Evolutionary conservation across 2,329 filamentous ascomycete species (phyloP), one percentile per base, ranked within the genome.

Genomic region (Epichloe sylvatica): DNA sequence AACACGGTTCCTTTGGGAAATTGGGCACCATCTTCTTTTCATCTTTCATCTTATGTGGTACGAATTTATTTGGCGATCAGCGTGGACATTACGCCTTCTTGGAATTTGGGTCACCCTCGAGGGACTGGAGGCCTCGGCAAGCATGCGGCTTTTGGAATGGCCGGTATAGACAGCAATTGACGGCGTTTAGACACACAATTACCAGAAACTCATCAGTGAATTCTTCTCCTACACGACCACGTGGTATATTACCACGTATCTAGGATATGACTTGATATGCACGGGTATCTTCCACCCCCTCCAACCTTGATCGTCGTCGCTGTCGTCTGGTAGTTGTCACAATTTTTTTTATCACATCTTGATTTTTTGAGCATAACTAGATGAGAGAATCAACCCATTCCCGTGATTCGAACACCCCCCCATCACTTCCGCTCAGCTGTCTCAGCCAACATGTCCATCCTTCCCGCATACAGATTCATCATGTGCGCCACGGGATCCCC

Each of bases 401-500:
- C 25, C 25, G 3, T 30, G 8, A 30, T 30, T 3, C 25, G 25
- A 23, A 7, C 23, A 2, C 6, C 23, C 23, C 7, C 23, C 8
- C 9, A 9, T 30, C 25, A 30, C 8, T 9, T 30, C 25, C 15
- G 17, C 21, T 25, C 8, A 42, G n/a, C 3, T 47, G 13, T 25
- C 23, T 17, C 80, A 11, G 85, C 85, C 49, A 94, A 65, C 4
- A 72, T 69, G 62, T 92, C 83, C 42, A 94, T 77, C 48, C 88
- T 69, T 19, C 74, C 76, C 13, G 78, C 78, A 65, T 94, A 25
- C 23, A 92, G 60, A 52, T 71, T 78, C 88, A 94, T 94, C 56
- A 81, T 73, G 67, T 94, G 88, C 62, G 81, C 84, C 41, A 87
- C 70, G 0, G 86, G 84, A 62, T 94, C 87, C 0, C 23, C 88